Conservation (phyloP, 1,284 basidiomycete species). For the Ganoderma leucocontextum region DNA sequence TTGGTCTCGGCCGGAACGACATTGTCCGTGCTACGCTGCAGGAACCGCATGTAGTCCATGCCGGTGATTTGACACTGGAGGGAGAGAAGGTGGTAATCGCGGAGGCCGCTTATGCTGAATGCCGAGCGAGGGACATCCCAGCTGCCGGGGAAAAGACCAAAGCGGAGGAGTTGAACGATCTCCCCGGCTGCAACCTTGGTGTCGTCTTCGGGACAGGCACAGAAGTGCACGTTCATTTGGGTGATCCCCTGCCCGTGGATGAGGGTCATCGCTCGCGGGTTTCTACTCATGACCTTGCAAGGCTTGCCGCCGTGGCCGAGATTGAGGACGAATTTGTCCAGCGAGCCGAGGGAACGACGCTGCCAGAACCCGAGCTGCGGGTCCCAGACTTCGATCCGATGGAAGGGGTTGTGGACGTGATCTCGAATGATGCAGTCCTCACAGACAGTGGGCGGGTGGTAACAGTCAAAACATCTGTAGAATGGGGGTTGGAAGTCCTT, state of each 20-base stretch:
- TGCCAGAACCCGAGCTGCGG: not conserved
- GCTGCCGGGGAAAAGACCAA: not conserved
- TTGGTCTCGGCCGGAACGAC: not conserved
- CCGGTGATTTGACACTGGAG: not conserved
- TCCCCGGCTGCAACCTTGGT: not conserved
- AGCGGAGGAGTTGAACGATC: not conserved
- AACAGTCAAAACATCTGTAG: not conserved
- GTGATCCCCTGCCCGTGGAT: not conserved
- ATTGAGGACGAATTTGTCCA: not conserved
- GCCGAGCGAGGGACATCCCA: not conserved
- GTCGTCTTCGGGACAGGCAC: not conserved
- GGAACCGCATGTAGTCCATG: not conserved
- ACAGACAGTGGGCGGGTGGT: not conserved
- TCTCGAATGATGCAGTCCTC: not conserved
- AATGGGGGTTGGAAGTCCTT: too few species aligned
- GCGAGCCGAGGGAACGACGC: not conserved
- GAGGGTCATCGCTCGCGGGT: not conserved
- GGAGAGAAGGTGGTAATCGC: constrained; percentile 2
- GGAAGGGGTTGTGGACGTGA: not conserved
- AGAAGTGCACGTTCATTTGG: not conserved
- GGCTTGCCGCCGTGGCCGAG: not conserved
- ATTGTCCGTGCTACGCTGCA: not conserved
- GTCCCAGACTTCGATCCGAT: not conserved
- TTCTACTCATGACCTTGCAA: not conserved
- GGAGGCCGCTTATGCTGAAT: not conserved